These are phyloP conservation scores for Clathrus columnatus DNA, from an alignment of 768 basidiomycete species.

Conservation along the genomic window DNA sequence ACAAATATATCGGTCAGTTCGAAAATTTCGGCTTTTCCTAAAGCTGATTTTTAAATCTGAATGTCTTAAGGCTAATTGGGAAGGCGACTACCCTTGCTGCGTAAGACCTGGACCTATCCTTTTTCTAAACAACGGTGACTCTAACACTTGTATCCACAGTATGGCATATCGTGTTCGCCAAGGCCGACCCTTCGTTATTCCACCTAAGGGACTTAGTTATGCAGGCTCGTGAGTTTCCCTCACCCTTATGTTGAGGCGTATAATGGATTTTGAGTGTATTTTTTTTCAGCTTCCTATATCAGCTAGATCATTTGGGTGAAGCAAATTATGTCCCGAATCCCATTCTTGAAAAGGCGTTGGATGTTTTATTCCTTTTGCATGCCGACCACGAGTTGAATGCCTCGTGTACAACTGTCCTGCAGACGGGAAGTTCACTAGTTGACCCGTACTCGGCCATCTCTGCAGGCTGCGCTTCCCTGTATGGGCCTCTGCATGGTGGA, in stretches of 20 bases:
- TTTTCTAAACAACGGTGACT: neutral
- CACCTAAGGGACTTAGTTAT: conserved; percentile 76
- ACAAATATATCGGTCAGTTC: conserved; percentile 63
- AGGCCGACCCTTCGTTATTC: conserved; percentile 79
- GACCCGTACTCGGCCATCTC: conserved; percentile 86
- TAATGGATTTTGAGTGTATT: neutral
- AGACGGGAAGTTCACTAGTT: conserved; percentile 81
- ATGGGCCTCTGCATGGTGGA: conserved; percentile 75
- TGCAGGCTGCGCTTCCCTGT: conserved; percentile 81
- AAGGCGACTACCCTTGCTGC: conserved; percentile 58
- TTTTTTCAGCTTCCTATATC: conserved; percentile 65
- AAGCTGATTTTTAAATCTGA: neutral
- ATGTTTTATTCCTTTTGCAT: conserved; percentile 79
- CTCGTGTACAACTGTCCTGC: conserved; percentile 75
- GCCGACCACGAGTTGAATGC: conserved; percentile 91
- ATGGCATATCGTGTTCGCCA: conserved; percentile 93
- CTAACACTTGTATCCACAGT: conserved; percentile 25
- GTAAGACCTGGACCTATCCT: neutral
- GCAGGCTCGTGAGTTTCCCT: conserved; percentile 58
- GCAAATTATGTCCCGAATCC: conserved; percentile 73
- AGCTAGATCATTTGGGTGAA: conserved; percentile 77
- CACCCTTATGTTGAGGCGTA: no score
- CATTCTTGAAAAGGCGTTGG: conserved; percentile 78
- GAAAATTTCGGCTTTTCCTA: neutral
- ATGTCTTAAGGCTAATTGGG: conserved; percentile 46